Conservation (phyloP, 2,329 filamentous ascomycete species). For the Ophiostoma sp. region DNA sequence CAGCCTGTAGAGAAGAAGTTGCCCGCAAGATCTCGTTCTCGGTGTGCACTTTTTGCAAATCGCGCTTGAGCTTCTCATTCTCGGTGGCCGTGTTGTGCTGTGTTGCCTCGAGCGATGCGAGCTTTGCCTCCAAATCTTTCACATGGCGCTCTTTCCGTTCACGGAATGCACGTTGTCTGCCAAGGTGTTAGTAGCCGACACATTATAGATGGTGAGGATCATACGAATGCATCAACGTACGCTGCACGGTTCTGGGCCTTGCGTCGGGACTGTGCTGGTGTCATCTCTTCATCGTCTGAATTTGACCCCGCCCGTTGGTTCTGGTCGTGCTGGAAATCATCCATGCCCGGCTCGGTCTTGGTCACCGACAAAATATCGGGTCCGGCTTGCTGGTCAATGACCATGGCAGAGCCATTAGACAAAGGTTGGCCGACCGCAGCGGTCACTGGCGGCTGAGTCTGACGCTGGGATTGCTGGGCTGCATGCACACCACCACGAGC, state of each 20-base stretch:
- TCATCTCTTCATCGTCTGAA: conserved; percentile 52
- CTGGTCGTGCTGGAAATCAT: conserved; percentile 31
- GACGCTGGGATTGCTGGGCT: conserved; percentile 23
- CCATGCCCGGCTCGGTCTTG: conserved; percentile 37
- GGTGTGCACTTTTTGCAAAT: conserved; percentile 75
- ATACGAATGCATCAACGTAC: conserved; percentile 42
- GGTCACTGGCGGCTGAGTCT: conserved; percentile 14
- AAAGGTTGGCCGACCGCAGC: neutral
- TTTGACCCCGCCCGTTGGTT: conserved; percentile 41
- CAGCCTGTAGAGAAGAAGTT: conserved; percentile 49
- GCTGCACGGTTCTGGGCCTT: conserved; percentile 59
- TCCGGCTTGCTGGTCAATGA: conserved; percentile 26
- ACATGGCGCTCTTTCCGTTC: conserved; percentile 90
- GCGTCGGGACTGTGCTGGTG: conserved; percentile 52
- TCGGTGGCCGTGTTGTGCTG: conserved; percentile 69
- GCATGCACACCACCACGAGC: conserved; percentile 28
- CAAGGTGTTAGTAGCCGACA: neutral
- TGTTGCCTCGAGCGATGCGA: conserved; percentile 68
- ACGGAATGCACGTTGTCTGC: conserved; percentile 87
- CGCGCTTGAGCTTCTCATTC: conserved; percentile 79
- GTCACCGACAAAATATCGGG: conserved; percentile 35
- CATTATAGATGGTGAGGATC: neutral
- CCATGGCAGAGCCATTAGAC: conserved; percentile 17
- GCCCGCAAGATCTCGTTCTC: conserved; percentile 91
- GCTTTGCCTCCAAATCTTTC: conserved; percentile 83